Base-by-base conservation (phyloP, 1,284 basidiomycete species). In the Moesziomyces sp. region DNA sequence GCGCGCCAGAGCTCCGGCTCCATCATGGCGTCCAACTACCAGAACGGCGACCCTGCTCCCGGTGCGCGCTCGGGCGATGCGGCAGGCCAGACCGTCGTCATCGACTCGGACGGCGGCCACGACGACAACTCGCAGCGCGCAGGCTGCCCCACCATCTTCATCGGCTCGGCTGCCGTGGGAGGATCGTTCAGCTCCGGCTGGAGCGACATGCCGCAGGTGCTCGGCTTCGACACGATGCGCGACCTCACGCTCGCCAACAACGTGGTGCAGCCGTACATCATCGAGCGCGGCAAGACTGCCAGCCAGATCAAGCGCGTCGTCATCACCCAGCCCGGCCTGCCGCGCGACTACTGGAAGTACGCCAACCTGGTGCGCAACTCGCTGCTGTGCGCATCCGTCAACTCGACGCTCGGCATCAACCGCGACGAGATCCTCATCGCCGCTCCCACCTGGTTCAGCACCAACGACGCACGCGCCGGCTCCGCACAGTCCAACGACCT, bases 271-370 rank as follows among this genome's bases (percentile, higher is more conserved):
- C 67, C 76, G 5, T 80, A 78, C 74, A 77, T 77, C 46, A 58
- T 61, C 49, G 66, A 70, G 40, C 60, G 46, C 19, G 64, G 65
- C 47, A 69, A 74, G 51, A 45, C 62, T 45, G 52, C 71, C 14
- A 23, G 60, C 42, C 42, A 77, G 43, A 63, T 81, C 52, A 80
- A 76, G 67, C 67, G 78, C 8, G 78, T 76, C 42, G 49, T 81
- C 42, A 62, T 81, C 52, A 62, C 68, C 43, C 65, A 78, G 24
- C 79, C 77, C 33, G 78, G 78, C 30, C 52, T 71, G 54, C 74
- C 72, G 0, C 72, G 80, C 9, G 77, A 81, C 46, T 67, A 66
- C 40, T 81, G 80, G 80, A 79, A 79, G 66, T 80, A 79, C 52
- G 66, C 77, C 49, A 80, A 77, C 49, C 33, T 82, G 52, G 62